A percentile compares a stretch with the other conserved stretches of the same genome.
Conservation (phyloP, 2,329 filamentous ascomycete genomes). For the Ascochyta pisi region DNA sequence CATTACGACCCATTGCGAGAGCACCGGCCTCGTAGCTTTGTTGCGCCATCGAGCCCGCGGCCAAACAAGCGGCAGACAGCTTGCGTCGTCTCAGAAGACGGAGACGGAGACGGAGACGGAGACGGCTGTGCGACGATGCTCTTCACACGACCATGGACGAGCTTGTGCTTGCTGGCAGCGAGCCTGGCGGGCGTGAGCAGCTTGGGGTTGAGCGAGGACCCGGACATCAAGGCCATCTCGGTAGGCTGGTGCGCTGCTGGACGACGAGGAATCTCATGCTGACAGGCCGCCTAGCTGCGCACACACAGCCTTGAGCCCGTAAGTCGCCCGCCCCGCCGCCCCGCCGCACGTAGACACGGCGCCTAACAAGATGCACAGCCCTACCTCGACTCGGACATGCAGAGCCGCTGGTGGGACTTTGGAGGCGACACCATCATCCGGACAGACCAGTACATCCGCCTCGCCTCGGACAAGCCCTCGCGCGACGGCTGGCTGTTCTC, state of each 20-base stretch:
- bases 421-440: constrained; percentile 90
- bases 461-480: constrained; percentile 88
- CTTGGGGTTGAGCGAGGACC: constrained; percentile 46
- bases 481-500: constrained; percentile 95
- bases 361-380: constrained; percentile 64
- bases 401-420: constrained; percentile 99
- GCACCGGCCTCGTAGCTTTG: constrained; percentile 39
- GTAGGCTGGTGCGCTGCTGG: constrained; percentile 55
- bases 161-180: constrained; percentile 48
- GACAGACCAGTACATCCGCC: constrained; percentile 81
- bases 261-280: constrained; percentile 23
- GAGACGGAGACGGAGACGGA: neutral
- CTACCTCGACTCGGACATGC: constrained; percentile 97
- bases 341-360: neutral
- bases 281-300: constrained; percentile 66
- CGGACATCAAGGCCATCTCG: constrained; percentile 69
- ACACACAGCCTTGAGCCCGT: constrained; percentile 85
- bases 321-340: constrained; percentile 51
- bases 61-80: neutral
- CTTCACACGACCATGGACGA: constrained; percentile 44
- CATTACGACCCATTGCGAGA: constrained; percentile 32
- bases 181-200: constrained; percentile 40
- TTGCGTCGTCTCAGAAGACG: constrained; percentile 21
- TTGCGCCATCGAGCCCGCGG: constrained; percentile 19
- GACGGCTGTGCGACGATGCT: constrained; percentile 38